These are phyloP conservation scores for Meyerozyma guilliermondii DNA, from an alignment of 1,139 yeast genomes.

Conservation along the genomic window DNA sequence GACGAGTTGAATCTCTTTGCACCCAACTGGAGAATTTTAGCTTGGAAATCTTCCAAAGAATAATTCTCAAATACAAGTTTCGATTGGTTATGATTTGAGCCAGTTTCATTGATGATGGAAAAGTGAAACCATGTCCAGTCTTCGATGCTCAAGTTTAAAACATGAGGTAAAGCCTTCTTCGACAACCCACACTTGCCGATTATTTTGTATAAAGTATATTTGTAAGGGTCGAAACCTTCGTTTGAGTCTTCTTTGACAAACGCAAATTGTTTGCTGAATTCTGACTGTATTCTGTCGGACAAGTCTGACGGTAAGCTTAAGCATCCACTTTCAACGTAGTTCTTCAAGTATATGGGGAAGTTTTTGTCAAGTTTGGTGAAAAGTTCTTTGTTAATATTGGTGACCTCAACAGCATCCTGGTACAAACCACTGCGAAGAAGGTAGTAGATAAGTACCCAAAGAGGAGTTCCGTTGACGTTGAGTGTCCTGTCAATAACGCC, in stretches of 20 bases:
- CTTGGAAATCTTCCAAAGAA: conserved; percentile 69
- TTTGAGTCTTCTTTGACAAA: conserved; percentile 41
- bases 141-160: conserved; percentile 75
- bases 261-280: conserved; percentile 82
- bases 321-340: conserved; percentile 53
- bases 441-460: conserved; percentile 89
- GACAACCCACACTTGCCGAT: conserved; percentile 87
- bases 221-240: conserved; percentile 67
- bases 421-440: conserved; percentile 78
- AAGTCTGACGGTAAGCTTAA: conserved; percentile 55
- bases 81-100: conserved; percentile 25
- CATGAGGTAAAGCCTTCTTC: conserved; percentile 67
- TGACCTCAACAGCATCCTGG: conserved; percentile 61
- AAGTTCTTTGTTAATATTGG: conserved; percentile 33
- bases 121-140: conserved; percentile 98
- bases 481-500: conserved; percentile 30
- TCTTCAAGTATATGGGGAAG: conserved; percentile 74
- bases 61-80: conserved; percentile 68
- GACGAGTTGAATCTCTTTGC: conserved; percentile 62
- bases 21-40: conserved; percentile 67
- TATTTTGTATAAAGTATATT: conserved; percentile 84
- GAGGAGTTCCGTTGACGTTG: conserved; percentile 72
- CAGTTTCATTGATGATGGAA: conserved; percentile 61
- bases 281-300: conserved; percentile 67
- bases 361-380: conserved; percentile 82